These are phyloP conservation scores for Ustanciosporium gigantosporum DNA, from an alignment of 1,284 basidiomycete species.

Conservation along the genomic window DNA sequence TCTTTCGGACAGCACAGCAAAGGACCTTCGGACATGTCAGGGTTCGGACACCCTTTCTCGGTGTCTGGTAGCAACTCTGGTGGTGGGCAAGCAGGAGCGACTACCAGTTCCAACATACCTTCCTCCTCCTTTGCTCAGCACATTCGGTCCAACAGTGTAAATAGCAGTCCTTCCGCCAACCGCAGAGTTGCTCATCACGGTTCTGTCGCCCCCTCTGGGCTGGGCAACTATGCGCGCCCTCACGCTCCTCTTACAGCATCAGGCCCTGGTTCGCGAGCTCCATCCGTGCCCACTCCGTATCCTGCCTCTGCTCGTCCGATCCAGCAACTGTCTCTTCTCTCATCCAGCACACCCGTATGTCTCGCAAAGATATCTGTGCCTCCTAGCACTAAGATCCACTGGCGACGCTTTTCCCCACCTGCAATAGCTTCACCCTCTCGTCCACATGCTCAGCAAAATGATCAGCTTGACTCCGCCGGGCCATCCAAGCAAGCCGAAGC, in stretches of 20 bases:
- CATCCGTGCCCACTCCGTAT: constrained; percentile 6
- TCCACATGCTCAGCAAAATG: too few relatives aligned
- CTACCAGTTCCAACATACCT: not conserved
- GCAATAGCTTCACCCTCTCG: not conserved
- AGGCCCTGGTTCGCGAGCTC: too few relatives aligned
- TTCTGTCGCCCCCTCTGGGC: too few relatives aligned
- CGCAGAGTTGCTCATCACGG: not conserved
- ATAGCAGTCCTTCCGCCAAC: not conserved
- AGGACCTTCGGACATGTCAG: too few relatives aligned
- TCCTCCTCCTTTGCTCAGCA: not conserved
- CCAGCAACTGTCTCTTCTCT: constrained; percentile 15
- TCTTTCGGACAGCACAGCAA: too few relatives aligned
- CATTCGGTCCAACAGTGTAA: not conserved
- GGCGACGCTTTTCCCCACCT: constrained; percentile 7
- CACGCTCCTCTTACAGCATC: too few relatives aligned
- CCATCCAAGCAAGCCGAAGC: too few relatives aligned
- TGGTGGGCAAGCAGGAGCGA: too few relatives aligned
- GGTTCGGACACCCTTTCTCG: too few relatives aligned
- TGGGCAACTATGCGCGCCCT: too few relatives aligned
- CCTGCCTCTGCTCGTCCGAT: constrained; percentile 4
- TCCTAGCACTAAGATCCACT: constrained; percentile 7
- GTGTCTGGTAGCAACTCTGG: too few relatives aligned
- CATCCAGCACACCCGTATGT: constrained; percentile 11
- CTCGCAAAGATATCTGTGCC: constrained; percentile 14
- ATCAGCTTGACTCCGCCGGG: too few relatives aligned